phyloP scores from a whole-genome alignment of 495 filamentous ascomycete genomes.

The Cercophora samala region DNA sequence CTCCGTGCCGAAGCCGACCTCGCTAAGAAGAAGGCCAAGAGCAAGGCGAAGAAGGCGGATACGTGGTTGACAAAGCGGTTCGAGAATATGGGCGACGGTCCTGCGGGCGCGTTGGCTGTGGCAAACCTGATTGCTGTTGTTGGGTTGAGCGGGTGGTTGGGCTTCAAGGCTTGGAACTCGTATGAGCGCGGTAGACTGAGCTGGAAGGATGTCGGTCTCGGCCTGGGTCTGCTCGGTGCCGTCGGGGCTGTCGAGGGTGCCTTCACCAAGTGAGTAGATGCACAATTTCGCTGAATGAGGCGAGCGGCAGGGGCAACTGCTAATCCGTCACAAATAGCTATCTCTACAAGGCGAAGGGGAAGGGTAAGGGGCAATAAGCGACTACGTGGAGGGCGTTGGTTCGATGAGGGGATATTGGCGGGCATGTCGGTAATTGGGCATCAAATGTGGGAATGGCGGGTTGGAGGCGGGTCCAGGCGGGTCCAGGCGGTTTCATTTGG shows the following conservation, averaged over 20 bases:
- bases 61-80: conserved; percentile 39
- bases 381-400: not conserved
- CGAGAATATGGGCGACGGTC: conserved; percentile 26
- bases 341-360: conserved; percentile 38
- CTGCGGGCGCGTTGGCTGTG: conserved; percentile 35
- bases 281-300: not conserved
- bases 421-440: not conserved
- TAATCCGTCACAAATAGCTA: conserved; percentile 13
- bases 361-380: conserved; percentile 37
- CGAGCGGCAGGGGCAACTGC: conserved; percentile 1
- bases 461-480: too few relatives aligned
- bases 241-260: conserved; percentile 43
- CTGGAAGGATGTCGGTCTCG: conserved; percentile 66
- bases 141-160: conserved; percentile 45
- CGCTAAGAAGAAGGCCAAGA: conserved; percentile 51
- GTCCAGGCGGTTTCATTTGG: not conserved
- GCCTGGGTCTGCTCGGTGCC: conserved; percentile 48
- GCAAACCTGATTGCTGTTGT: conserved; percentile 43
- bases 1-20: conserved; percentile 47
- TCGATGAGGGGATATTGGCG: not conserved
- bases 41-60: conserved; percentile 40
- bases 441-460: not conserved
- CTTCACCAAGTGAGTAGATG: conserved; percentile 37
- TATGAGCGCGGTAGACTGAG: conserved; percentile 64
- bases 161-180: conserved; percentile 45